phyloP scores from a whole-genome alignment of 257 asterid genomes.

The Nicotiana tomentosiformis region DNA sequence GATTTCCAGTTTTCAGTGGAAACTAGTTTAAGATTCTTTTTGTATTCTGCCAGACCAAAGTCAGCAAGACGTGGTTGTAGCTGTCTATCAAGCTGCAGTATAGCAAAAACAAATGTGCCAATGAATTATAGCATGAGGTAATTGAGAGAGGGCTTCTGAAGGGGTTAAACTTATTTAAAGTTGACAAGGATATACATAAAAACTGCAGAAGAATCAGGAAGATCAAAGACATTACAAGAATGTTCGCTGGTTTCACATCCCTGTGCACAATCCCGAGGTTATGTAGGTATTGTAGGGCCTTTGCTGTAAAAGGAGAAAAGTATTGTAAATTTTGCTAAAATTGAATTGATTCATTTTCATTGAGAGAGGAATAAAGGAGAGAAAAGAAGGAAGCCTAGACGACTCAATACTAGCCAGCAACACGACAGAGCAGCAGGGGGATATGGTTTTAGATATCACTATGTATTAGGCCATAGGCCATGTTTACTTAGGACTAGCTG shows the following conservation, averaged over 20 bases:
- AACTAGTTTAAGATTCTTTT: constrained; percentile 64
- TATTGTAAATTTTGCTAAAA: constrained; percentile 16
- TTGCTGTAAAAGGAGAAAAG: constrained; percentile 62
- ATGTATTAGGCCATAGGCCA: no score
- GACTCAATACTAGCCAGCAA: not conserved
- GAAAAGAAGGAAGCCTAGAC: not conserved
- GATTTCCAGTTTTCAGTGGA: constrained; percentile 67
- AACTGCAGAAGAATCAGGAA: constrained; percentile 9
- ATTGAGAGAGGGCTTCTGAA: not conserved
- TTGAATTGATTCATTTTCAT: not conserved
- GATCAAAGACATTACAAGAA: constrained; percentile 66
- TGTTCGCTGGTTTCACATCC: constrained; percentile 97
- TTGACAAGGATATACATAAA: constrained; percentile 4
- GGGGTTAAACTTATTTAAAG: constrained; percentile 16
- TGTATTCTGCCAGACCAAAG: constrained; percentile 89
- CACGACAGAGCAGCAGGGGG: not conserved
- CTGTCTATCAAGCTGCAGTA: constrained; percentile 62
- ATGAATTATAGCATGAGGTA: not conserved
- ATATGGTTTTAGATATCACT: no score
- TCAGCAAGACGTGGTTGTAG: constrained; percentile 73
- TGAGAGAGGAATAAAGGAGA: not conserved
- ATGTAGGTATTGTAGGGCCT: constrained; percentile 78
- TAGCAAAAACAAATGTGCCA: not conserved
- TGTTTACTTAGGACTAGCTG: not conserved
- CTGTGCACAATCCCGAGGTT: constrained; percentile 91